phyloP scores from a whole-genome alignment of 75 land plant genomes.

The Ceratopteris richardii region DNA sequence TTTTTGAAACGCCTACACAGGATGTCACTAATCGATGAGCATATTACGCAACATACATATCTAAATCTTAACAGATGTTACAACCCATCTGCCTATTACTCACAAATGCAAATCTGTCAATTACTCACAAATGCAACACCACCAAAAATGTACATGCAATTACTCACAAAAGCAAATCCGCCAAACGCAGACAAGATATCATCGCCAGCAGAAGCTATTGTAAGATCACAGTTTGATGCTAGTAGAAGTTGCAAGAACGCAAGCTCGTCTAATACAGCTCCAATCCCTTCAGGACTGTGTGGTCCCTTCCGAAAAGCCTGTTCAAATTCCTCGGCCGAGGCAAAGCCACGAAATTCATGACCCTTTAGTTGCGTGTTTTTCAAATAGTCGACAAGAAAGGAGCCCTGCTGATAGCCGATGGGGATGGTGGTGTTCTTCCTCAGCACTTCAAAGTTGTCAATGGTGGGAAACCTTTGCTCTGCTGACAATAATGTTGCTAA shows the following conservation, averaged over 20 bases:
- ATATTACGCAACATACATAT: no score
- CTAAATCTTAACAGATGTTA: no score
- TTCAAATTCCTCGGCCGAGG: neutral
- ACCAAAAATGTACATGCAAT: no score
- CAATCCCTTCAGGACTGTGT: neutral
- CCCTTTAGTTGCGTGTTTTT: neutral
- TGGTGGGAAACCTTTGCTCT: neutral
- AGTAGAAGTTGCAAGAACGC: neutral
- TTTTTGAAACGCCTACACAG: neutral
- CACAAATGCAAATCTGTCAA: no score
- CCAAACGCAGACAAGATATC: neutral
- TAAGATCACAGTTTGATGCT: neutral
- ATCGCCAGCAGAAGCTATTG: neutral
- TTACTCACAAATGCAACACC: no score
- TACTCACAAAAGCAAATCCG: slow-evolving; percentile 2
- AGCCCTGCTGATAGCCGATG: slow-evolving; percentile 1
- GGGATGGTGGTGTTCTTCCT: neutral
- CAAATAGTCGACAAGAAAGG: neutral
- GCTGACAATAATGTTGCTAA: neutral
- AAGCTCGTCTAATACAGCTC: neutral
- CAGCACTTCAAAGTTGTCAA: neutral
- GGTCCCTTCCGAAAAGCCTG: neutral
- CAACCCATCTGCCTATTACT: no score
- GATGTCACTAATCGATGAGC: no score
- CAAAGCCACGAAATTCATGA: neutral